phyloP scores from a whole-genome alignment of 345 rosid species.

The Isatis tinctoria region DNA sequence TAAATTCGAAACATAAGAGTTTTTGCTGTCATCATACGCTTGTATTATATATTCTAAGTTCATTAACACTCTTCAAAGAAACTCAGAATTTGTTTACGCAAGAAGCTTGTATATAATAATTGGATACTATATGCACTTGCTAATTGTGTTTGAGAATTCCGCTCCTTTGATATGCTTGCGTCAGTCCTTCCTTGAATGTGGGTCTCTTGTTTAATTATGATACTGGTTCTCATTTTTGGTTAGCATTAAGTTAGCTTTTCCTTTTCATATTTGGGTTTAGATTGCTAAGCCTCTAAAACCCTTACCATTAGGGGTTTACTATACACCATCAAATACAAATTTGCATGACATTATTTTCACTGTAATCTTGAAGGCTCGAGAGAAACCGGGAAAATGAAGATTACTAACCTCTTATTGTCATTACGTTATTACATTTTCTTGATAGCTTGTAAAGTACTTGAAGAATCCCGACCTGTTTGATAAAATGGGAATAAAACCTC shows the following conservation, averaged over 20 bases:
- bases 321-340: neutral
- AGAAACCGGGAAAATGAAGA: neutral
- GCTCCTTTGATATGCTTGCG: neutral
- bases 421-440: constrained; percentile 17
- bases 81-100: neutral
- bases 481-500: constrained; percentile 93
- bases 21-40: neutral
- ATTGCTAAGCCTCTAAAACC: neutral
- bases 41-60: neutral
- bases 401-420: constrained; percentile 10
- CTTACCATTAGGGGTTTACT: neutral
- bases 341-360: neutral
- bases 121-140: neutral
- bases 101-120: neutral
- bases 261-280: neutral
- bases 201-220: neutral
- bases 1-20: neutral
- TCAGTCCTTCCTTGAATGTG: neutral
- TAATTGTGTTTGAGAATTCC: neutral
- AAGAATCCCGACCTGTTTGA: constrained; percentile 94
- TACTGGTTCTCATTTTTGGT: neutral
- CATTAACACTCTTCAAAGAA: constrained; percentile 3
- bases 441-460: constrained; percentile 84
- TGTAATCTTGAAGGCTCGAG: neutral
- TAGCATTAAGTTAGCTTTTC: neutral